Percentiles rank a stretch among this genome's conserved stretches.
phyloP scores from a whole-genome alignment of 1,284 basidiomycete genomes.

The Fomitopsis schrenkii region DNA sequence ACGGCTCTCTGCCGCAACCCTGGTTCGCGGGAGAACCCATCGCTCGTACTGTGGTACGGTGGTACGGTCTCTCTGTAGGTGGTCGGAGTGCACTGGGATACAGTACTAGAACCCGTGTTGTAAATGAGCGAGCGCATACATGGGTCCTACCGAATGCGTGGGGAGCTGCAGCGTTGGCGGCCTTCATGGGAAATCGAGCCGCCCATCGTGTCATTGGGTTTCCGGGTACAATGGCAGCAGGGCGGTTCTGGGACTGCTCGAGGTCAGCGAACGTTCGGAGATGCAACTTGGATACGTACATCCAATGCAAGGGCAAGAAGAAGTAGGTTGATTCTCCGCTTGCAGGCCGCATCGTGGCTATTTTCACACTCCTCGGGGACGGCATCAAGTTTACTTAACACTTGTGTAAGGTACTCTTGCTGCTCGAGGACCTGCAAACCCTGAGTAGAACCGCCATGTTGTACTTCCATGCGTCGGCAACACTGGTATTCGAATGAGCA shows the following conservation, averaged over 20 bases:
- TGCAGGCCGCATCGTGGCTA: not conserved
- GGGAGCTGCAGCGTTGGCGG: not conserved
- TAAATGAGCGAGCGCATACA: not conserved
- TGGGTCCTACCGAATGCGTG: not conserved
- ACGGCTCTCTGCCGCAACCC: not conserved
- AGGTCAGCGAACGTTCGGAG: not conserved
- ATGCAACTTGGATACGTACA: not conserved
- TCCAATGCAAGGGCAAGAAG: not conserved
- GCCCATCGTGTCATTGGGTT: not conserved
- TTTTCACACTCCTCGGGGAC: not conserved
- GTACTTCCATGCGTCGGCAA: not conserved
- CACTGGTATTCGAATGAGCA: not conserved
- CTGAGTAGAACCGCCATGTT: not conserved
- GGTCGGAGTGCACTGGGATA: not conserved
- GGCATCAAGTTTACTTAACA: not conserved
- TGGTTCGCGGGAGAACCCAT: not conserved
- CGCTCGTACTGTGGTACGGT: not conserved
- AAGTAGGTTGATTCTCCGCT: not conserved
- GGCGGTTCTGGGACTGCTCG: not conserved
- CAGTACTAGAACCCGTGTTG: not conserved
- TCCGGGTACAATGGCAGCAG: not conserved
- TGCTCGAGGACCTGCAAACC: not conserved
- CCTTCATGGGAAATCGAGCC: not conserved
- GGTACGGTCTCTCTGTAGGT: not conserved
- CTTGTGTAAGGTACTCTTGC: not conserved